Conservation (phyloP, 225 moss, liverwort and hornwort genomes). For the Lunularia cruciata region DNA sequence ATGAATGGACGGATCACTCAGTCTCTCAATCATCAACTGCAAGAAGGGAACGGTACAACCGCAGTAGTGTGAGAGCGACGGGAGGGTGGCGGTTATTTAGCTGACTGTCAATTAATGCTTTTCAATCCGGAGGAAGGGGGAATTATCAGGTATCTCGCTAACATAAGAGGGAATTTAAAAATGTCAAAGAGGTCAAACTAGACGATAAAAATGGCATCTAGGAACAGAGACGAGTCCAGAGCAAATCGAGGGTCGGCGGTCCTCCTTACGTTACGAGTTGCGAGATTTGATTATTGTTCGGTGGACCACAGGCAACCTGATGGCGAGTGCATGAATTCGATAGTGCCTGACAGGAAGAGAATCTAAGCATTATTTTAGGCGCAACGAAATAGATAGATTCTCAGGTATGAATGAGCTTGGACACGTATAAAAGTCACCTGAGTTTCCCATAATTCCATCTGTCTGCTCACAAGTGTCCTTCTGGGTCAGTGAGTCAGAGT, state of each 20-base stretch:
- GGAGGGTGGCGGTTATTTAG: constrained; percentile 9
- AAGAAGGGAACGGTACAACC: not conserved
- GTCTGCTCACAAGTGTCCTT: not conserved
- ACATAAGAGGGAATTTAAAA: not conserved
- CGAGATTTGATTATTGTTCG: not conserved
- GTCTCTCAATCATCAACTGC: not conserved
- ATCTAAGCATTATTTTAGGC: not conserved
- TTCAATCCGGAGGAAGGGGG: not conserved
- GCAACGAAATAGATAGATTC: not conserved
- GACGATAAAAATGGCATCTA: not conserved
- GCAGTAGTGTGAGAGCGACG: not conserved
- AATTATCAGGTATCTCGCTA: not conserved
- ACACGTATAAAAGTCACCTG: constrained; percentile 1
- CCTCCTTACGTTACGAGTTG: not conserved
- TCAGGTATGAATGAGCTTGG: not conserved
- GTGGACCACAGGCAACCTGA: not conserved
- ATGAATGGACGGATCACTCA: too few species aligned
- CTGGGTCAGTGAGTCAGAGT: not conserved
- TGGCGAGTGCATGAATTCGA: not conserved
- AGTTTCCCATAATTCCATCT: not conserved
- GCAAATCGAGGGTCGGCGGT: not conserved
- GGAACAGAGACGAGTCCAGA: too few species aligned
- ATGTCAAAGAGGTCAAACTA: not conserved
- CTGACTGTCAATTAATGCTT: not conserved
- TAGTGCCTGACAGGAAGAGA: not conserved